phyloP scores from a whole-genome alignment of 2,329 filamentous ascomycete genomes.

The Colletotrichum sp. region DNA sequence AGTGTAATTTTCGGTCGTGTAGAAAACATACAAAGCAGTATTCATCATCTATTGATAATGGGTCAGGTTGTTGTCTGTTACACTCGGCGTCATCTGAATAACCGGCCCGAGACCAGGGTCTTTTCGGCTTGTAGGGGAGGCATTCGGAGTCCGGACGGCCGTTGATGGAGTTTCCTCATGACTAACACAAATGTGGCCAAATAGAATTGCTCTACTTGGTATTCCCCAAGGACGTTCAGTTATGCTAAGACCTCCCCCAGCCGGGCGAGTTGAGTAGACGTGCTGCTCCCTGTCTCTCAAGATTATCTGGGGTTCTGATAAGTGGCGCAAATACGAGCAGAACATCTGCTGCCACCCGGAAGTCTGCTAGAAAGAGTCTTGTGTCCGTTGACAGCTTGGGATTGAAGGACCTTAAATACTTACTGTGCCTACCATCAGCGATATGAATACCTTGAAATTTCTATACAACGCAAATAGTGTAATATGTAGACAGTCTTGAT shows the following conservation, averaged over 20 bases:
- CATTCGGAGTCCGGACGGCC: background rate
- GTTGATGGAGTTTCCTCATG: background rate
- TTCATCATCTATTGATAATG: background rate
- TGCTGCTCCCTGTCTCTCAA: background rate
- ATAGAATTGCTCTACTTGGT: background rate
- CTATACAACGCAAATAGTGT: background rate
- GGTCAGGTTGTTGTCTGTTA: background rate
- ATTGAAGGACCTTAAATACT: accelerated
- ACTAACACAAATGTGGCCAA: background rate
- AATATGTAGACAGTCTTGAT: background rate
- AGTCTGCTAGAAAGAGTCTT: background rate
- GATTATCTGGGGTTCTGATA: accelerated
- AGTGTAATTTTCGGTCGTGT: background rate
- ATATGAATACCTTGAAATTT: accelerated
- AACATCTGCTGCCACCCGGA: accelerated
- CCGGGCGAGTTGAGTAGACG: accelerated
- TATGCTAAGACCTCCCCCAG: accelerated
- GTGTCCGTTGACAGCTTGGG: background rate
- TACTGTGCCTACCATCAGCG: accelerated
- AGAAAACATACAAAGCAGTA: background rate
- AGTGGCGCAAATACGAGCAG: accelerated
- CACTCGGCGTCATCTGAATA: background rate
- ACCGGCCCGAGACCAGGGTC: accelerated
- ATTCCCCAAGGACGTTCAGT: background rate
- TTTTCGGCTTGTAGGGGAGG: background rate